These are phyloP conservation scores for Erythrophleum ivorense DNA, from an alignment of 331 rosid species.

Conservation along the genomic window DNA sequence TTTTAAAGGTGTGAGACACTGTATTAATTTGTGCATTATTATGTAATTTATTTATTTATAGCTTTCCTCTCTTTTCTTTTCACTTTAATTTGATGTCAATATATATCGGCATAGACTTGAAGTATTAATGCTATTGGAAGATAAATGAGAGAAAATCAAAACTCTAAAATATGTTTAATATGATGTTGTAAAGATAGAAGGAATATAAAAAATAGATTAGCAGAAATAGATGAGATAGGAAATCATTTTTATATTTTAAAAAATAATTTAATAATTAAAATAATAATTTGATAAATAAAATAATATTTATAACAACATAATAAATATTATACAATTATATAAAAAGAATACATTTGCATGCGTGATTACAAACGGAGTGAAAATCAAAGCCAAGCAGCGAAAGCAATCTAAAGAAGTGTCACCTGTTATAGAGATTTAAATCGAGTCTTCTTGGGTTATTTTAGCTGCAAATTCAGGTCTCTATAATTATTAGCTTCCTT, in stretches of 20 bases:
- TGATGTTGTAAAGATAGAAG: too few species aligned
- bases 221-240: too few species aligned
- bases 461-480: not conserved
- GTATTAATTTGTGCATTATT: conserved; percentile 21
- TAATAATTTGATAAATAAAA: too few species aligned
- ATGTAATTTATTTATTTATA: not conserved
- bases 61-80: not conserved
- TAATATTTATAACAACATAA: too few species aligned
- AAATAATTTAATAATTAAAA: too few species aligned
- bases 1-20: conserved; percentile 28
- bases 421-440: not conserved
- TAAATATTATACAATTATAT: too few species aligned
- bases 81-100: not conserved
- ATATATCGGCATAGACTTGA: not conserved
- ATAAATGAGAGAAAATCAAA: not conserved
- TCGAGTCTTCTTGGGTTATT: not conserved
- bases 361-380: too few species aligned
- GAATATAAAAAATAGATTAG: too few species aligned
- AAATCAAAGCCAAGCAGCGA: not conserved
- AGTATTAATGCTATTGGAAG: too few species aligned
- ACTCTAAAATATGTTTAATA: not conserved
- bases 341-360: not conserved
- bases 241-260: too few species aligned
- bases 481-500: not conserved
- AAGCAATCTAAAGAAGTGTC: not conserved